phyloP scores from a whole-genome alignment of 805 yeast species.

The Osmozyma mogii region DNA sequence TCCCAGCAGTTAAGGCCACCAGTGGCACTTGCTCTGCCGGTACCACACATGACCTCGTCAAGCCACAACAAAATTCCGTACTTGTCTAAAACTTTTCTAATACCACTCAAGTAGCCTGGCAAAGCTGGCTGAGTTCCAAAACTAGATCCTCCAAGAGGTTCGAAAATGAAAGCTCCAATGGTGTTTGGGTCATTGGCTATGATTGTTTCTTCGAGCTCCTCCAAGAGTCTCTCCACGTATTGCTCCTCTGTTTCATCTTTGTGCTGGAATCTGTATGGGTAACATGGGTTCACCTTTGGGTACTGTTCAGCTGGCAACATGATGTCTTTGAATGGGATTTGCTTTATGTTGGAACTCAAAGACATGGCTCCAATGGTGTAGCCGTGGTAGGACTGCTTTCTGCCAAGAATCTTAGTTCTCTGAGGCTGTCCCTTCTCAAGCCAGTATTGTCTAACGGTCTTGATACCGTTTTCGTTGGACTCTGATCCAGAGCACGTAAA shows the following conservation, averaged over 20 bases:
- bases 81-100: constrained; percentile 40
- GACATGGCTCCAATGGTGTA: constrained; percentile 11
- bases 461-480: constrained; percentile 13
- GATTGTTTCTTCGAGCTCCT: constrained; percentile 10
- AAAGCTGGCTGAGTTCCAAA: constrained; percentile 16
- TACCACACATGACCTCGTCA: constrained; percentile 54
- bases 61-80: constrained; percentile 43
- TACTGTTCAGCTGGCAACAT: constrained; percentile 7
- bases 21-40: constrained; percentile 41
- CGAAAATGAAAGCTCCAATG: constrained; percentile 19
- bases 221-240: constrained; percentile 8
- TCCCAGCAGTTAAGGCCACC: constrained; percentile 39
- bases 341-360: constrained; percentile 7
- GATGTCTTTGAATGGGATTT: constrained; percentile 6
- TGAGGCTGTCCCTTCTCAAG: constrained; percentile 11
- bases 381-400: constrained; percentile 12
- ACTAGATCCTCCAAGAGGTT: constrained; percentile 21
- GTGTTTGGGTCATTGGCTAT: constrained; percentile 6
- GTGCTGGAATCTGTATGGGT: constrained; percentile 9
- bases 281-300: constrained; percentile 10
- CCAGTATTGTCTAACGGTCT: constrained; percentile 11
- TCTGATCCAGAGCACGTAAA: constrained; percentile 14
- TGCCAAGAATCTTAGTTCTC: constrained; percentile 7
- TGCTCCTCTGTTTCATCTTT: constrained; percentile 6
- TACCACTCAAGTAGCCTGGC: constrained; percentile 22